A percentile compares a stretch with the other conserved stretches of the same genome.
Conservation (phyloP, 2,329 filamentous ascomycete genomes). For the Ophiostoma pallidulum region DNA sequence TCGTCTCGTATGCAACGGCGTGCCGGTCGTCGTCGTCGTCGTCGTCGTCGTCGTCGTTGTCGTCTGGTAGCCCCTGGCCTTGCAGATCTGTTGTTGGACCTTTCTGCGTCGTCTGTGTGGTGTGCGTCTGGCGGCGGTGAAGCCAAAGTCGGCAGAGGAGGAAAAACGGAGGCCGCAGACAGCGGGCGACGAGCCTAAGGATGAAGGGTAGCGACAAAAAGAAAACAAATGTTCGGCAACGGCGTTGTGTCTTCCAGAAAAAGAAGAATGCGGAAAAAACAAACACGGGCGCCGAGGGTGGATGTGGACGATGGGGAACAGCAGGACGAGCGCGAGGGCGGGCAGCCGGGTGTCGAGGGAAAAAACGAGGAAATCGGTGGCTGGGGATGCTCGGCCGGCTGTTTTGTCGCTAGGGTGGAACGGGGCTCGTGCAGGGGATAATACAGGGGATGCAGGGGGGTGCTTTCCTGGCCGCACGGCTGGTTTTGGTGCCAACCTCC, state of each 20-base stretch:
- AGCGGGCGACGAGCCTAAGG: background rate
- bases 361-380: constrained; percentile 10
- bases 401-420: background rate
- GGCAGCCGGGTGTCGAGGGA: background rate
- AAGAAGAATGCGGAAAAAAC: background rate
- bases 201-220: constrained; percentile 4
- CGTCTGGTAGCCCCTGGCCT: background rate
- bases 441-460: background rate
- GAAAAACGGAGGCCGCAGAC: background rate
- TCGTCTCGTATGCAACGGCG: no score
- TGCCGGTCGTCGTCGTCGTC: no score
- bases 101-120: background rate
- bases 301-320: background rate
- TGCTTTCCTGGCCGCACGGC: background rate
- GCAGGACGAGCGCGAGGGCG: background rate
- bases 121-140: background rate
- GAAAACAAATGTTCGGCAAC: background rate
- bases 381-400: constrained; percentile 10
- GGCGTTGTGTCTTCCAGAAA: no score
- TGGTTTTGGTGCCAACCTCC: background rate
- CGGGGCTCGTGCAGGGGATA: no score
- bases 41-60: no score
- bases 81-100: constrained; percentile 3
- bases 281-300: background rate
- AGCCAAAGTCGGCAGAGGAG: background rate